Conservation (phyloP, 2,329 filamentous ascomycete genomes). For the Amesomyces nigricolor region DNA sequence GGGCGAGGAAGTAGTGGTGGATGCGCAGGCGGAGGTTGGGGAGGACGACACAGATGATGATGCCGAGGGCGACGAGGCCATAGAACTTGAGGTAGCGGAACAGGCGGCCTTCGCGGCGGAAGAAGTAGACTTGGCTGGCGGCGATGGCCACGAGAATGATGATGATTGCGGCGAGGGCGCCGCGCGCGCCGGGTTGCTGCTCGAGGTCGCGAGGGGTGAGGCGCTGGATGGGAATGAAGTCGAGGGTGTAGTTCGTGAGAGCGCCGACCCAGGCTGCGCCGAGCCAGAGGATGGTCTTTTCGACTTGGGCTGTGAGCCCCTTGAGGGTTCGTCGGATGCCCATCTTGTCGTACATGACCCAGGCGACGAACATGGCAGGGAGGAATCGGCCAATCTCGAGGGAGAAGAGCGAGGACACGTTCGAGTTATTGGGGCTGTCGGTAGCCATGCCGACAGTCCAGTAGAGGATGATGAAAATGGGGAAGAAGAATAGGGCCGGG, state of each 20-base stretch:
- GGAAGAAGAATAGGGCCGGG: conserved; percentile 77
- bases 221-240: conserved; percentile 86
- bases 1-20: conserved; percentile 88
- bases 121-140: conserved; percentile 73
- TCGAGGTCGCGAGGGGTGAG: conserved; percentile 85
- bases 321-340: conserved; percentile 64
- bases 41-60: conserved; percentile 65
- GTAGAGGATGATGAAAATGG: conserved; percentile 75
- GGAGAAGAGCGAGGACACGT: conserved; percentile 68
- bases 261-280: conserved; percentile 87
- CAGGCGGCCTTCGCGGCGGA: conserved; percentile 79
- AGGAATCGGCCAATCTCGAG: conserved; percentile 75
- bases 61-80: conserved; percentile 56
- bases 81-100: conserved; percentile 75
- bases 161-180: conserved; percentile 74
- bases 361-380: conserved; percentile 80
- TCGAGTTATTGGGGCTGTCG: conserved; percentile 67
- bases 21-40: conserved; percentile 79
- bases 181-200: conserved; percentile 81
- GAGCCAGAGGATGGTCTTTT: conserved; percentile 86
- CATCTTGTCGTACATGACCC: conserved; percentile 83
- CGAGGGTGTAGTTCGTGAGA: conserved; percentile 91
- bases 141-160: conserved; percentile 63
- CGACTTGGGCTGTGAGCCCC: conserved; percentile 73
- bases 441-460: conserved; percentile 86